Percentiles rank a stretch among this genome's conserved stretches.
Conservation (phyloP, 352 stramenopile species). For the Peronosclerospora sorghi region DNA sequence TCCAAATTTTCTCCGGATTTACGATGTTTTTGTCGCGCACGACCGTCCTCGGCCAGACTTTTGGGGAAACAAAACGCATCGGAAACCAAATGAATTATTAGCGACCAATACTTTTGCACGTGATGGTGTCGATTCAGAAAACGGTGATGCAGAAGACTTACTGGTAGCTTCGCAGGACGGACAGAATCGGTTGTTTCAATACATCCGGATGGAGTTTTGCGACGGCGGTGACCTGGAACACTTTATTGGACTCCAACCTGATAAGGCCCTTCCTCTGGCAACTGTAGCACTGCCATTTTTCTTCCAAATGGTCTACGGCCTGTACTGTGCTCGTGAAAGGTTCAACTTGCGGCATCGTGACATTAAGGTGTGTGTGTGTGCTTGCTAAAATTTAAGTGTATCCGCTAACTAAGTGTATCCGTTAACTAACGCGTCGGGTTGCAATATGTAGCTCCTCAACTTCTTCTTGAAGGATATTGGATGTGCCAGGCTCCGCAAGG, state of each 20-base stretch:
- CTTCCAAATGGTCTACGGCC: constrained; percentile 95
- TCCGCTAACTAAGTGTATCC: no score
- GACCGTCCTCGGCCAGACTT: constrained; percentile 35
- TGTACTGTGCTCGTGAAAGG: constrained; percentile 86
- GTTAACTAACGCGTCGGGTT: constrained; percentile 1
- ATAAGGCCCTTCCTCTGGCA: constrained; percentile 44
- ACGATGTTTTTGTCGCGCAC: constrained; percentile 85
- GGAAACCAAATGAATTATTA: constrained; percentile 56
- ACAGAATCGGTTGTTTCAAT: constrained; percentile 75
- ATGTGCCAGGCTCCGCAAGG: constrained; percentile 20
- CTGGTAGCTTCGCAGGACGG: constrained; percentile 1
- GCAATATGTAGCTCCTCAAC: constrained; percentile 85
- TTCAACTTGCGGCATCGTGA: constrained; percentile 96
- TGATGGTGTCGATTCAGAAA: background rate
- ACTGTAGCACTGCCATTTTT: constrained; percentile 77
- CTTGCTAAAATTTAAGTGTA: background rate
- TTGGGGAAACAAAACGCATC: constrained; percentile 52
- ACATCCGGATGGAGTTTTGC: constrained; percentile 98
- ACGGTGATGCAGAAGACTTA: no score
- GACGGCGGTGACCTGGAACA: constrained; percentile 93
- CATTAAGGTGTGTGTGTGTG: constrained; percentile 80
- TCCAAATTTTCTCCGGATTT: constrained; percentile 91
- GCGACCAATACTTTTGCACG: constrained; percentile 12
- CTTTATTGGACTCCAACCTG: constrained; percentile 82
- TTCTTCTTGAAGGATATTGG: constrained; percentile 91